Percentiles rank a stretch among this genome's conserved stretches.
Conservation (phyloP, 2,329 filamentous ascomycete genomes). For the Pyricularia grisea region DNA sequence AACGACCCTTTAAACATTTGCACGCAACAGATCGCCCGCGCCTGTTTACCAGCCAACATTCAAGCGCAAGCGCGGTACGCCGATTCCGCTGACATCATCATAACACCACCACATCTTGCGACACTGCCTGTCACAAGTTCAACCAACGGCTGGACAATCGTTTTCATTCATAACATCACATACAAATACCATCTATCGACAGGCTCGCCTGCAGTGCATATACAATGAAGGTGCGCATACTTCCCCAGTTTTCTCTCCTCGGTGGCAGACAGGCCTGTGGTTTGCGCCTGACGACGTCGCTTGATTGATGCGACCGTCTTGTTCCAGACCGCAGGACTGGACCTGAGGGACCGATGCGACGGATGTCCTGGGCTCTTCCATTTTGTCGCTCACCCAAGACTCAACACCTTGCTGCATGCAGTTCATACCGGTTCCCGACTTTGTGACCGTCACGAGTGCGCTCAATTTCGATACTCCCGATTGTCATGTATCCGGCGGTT, state of each 20-base stretch:
- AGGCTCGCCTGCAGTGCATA: neutral
- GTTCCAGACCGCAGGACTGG: neutral
- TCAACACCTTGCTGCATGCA: conserved; percentile 24
- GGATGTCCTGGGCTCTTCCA: neutral
- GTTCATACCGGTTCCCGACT: conserved; percentile 86
- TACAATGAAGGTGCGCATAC: conserved; percentile 18
- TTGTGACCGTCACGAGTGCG: conserved; percentile 84
- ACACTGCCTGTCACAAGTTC: neutral
- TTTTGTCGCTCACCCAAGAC: neutral
- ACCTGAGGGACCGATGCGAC: neutral
- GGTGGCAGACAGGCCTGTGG: neutral
- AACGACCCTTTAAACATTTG: neutral
- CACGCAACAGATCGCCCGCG: neutral
- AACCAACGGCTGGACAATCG: neutral
- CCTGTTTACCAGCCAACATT: neutral
- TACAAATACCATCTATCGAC: neutral
- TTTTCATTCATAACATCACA: neutral
- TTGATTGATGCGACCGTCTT: neutral
- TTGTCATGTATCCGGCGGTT: conserved; percentile 84
- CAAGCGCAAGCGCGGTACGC: neutral
- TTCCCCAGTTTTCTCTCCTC: neutral
- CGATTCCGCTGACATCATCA: neutral
- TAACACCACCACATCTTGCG: neutral
- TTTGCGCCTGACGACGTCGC: neutral
- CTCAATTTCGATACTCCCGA: conserved; percentile 95